Base-by-base conservation (phyloP, 2,329 filamentous ascomycete genomes). In the Fusarium sp. region DNA sequence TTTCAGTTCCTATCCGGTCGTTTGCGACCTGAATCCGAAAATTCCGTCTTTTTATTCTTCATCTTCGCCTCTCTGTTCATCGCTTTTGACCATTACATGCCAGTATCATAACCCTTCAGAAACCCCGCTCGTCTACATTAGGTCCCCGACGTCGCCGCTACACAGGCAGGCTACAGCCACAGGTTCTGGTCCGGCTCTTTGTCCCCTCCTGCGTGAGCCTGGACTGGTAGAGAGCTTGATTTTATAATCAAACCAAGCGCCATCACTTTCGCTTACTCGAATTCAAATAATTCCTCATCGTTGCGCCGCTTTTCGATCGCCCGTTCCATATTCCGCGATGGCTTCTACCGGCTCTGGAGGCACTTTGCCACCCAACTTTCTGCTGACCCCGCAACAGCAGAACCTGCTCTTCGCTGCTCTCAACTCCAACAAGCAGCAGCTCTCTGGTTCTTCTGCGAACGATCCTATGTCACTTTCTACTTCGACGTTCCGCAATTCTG, bases 311-410 rank as follows among this genome's bases (percentile, higher is more conserved):
- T 15, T 56, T 52, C 49, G 40, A 54, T 56, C 32, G 44, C 41
- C 50, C 33, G 32, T 49, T 59, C 60, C 44, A 49, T 50, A 55
- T 44, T 59, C 73, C 64, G 72, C 64, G 71, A 89, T 89, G 87
- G 82, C 87, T 69, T 87, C 85, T 74, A 84, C 85, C 60, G 82
- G 81, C 59, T 80, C 84, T 65, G 79, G 80, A 64, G 83, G 78
- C 64, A 73, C 78, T 70, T 75, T 85, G 70, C 81, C 84, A 67
- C 81, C 82, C 69, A 87, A 88, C 78, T 91, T 93, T 79, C 89
- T 91, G 77, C 87, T 94, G 73, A 93, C 91, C 66, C 90, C 90
- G 69, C 89, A 92, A 77, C 92, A 95, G 81, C 92, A 95, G 84
- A 90, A 88, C 77, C 85, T 95, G 65, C 86, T 95, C 46, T 90